A percentile compares a stretch with the other conserved stretches of the same genome.
Conservation (phyloP, 2,329 filamentous ascomycete species). For the Xylariales sp. region DNA sequence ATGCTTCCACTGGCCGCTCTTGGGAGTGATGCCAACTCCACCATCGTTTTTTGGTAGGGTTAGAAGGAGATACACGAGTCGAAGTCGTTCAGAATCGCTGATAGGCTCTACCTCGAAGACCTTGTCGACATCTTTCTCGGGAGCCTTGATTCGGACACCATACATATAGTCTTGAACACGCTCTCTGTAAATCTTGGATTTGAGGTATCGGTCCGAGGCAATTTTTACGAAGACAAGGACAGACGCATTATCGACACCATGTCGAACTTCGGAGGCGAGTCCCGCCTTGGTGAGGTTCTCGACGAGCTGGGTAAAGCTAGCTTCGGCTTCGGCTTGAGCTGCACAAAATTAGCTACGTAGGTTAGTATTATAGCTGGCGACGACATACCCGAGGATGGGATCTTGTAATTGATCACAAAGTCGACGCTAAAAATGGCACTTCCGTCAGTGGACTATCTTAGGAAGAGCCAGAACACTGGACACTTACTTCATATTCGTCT, state of each 20-base stretch:
- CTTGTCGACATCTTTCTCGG: slow-evolving; percentile 65
- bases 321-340: slow-evolving; percentile 67
- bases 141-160: slow-evolving; percentile 74
- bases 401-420: slow-evolving; percentile 79
- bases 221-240: slow-evolving; percentile 81
- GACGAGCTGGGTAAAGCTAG: slow-evolving; percentile 73
- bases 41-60: slow-evolving; percentile 68
- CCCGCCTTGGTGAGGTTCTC: slow-evolving; percentile 71
- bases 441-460: slow-evolving; percentile 1
- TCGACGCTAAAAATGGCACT: slow-evolving; percentile 57
- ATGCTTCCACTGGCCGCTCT: slow-evolving; percentile 64
- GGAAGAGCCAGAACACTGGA: background rate
- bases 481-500: slow-evolving; percentile 21
- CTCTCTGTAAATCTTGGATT: slow-evolving; percentile 77
- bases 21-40: slow-evolving; percentile 71
- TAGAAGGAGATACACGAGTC: slow-evolving; percentile 83
- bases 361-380: background rate
- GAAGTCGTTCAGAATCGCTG: slow-evolving; percentile 80
- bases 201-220: slow-evolving; percentile 68
- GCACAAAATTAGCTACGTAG: background rate
- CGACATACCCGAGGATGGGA: slow-evolving; percentile 59
- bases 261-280: slow-evolving; percentile 82
- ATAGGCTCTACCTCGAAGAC: slow-evolving; percentile 70
- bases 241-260: slow-evolving; percentile 63
- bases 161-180: slow-evolving; percentile 92